phyloP scores from a whole-genome alignment of 164 flowering plant genomes.

The Vitis amurensis region DNA sequence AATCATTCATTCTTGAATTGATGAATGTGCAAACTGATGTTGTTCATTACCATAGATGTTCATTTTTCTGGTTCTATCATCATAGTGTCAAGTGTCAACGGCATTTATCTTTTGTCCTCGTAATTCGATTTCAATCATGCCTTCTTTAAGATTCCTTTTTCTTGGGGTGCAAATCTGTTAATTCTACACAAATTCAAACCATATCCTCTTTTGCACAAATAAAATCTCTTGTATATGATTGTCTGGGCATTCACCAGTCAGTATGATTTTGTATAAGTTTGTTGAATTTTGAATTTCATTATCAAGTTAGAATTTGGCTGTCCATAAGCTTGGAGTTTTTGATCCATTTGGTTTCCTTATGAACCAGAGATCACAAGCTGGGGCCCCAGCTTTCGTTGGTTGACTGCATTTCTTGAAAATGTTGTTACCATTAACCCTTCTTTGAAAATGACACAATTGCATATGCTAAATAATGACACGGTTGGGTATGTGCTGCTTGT shows the following conservation, averaged over 20 bases:
- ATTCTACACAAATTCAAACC: background rate
- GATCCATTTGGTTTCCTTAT: background rate
- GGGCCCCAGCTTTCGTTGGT: background rate
- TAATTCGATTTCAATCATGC: too few relatives aligned
- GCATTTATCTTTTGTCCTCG: too few relatives aligned
- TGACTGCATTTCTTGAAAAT: background rate
- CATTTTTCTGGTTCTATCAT: too few relatives aligned
- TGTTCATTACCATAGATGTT: too few relatives aligned
- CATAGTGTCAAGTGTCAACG: too few relatives aligned
- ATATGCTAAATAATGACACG: background rate
- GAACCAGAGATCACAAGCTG: background rate
- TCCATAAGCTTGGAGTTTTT: background rate
- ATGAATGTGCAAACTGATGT: too few relatives aligned
- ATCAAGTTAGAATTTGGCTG: background rate
- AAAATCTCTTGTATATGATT: background rate
- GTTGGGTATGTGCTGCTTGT: too few relatives aligned
- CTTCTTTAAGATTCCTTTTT: too few relatives aligned
- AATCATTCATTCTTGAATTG: too few relatives aligned
- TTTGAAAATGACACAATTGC: background rate
- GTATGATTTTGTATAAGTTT: background rate
- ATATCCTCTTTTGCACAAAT: background rate
- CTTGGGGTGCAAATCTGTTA: background rate
- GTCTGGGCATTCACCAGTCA: background rate
- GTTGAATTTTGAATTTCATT: too few relatives aligned
- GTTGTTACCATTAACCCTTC: background rate